These are phyloP conservation scores for Colletotrichum sansevieriae DNA, from an alignment of 2,329 filamentous ascomycete species.

Conservation along the genomic window DNA sequence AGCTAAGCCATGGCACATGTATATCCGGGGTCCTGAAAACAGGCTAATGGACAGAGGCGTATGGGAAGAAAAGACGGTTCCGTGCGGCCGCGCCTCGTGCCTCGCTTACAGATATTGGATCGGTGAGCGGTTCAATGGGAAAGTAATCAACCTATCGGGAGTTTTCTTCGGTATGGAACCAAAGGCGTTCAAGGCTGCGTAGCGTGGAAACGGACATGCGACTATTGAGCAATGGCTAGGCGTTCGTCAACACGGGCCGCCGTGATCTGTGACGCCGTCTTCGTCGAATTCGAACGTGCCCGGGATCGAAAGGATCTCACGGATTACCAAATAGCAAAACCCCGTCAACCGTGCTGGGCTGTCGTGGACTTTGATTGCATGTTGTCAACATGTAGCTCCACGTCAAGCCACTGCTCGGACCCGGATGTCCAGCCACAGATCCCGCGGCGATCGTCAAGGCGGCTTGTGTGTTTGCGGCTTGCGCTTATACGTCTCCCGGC, in stretches of 20 bases:
- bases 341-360: background rate
- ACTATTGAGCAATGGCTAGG: slow-evolving; percentile 30
- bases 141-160: slow-evolving; percentile 21
- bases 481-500: background rate
- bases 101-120: background rate
- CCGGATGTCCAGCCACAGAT: background rate
- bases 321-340: background rate
- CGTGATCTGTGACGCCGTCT: slow-evolving; percentile 17
- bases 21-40: slow-evolving; percentile 10
- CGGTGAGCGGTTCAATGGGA: background rate
- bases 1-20: slow-evolving; percentile 4
- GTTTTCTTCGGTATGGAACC: slow-evolving; percentile 11
- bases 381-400: slow-evolving; percentile 32
- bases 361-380: slow-evolving; percentile 4
- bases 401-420: slow-evolving; percentile 31
- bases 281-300: background rate
- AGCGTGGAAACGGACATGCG: slow-evolving; percentile 24
- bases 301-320: background rate
- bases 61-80: slow-evolving; percentile 8
- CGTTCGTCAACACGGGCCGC: slow-evolving; percentile 4
- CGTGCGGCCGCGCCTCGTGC: slow-evolving; percentile 12
- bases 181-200: slow-evolving; percentile 2
- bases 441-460: slow-evolving; percentile 1
- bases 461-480: slow-evolving; percentile 20
- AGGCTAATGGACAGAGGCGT: slow-evolving; percentile 13